These are phyloP conservation scores for Silene uniflora DNA, from an alignment of 148 eudicot genomes.

Conservation along the genomic window DNA sequence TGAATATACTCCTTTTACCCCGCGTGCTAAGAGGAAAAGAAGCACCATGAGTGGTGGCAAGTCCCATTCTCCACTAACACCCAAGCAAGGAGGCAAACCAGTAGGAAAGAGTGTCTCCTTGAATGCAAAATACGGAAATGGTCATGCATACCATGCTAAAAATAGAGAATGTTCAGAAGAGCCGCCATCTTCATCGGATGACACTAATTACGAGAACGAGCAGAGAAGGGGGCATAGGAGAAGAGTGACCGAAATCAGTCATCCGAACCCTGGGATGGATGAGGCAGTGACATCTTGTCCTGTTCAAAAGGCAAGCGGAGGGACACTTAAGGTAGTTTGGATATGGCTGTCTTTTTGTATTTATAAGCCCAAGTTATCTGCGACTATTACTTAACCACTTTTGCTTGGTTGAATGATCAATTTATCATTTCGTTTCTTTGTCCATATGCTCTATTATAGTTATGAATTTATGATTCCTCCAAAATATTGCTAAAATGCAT, in stretches of 20 bases:
- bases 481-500: no score
- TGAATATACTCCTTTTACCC: slow-evolving; percentile 29
- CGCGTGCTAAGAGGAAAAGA: slow-evolving; percentile 33
- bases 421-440: no score
- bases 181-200: slow-evolving; percentile 49
- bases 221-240: slow-evolving; percentile 21
- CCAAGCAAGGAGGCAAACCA: slow-evolving; percentile 23
- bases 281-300: slow-evolving; percentile 18
- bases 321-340: slow-evolving; percentile 27
- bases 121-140: slow-evolving; percentile 34
- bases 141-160: slow-evolving; percentile 29
- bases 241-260: slow-evolving; percentile 27
- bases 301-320: slow-evolving; percentile 17
- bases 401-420: neutral
- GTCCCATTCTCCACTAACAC: slow-evolving; percentile 18
- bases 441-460: no score
- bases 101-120: slow-evolving; percentile 18
- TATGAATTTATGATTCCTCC: no score
- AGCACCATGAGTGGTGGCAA: slow-evolving; percentile 26
- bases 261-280: slow-evolving; percentile 25
- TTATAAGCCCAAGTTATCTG: neutral
- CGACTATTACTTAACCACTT: no score
- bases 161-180: slow-evolving; percentile 33
- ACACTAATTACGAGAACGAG: slow-evolving; percentile 35
- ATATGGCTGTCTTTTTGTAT: neutral